Evolutionary conservation across 129 eudicot genomes (phyloP).

Genomic region (Calendula officinalis): DNA sequence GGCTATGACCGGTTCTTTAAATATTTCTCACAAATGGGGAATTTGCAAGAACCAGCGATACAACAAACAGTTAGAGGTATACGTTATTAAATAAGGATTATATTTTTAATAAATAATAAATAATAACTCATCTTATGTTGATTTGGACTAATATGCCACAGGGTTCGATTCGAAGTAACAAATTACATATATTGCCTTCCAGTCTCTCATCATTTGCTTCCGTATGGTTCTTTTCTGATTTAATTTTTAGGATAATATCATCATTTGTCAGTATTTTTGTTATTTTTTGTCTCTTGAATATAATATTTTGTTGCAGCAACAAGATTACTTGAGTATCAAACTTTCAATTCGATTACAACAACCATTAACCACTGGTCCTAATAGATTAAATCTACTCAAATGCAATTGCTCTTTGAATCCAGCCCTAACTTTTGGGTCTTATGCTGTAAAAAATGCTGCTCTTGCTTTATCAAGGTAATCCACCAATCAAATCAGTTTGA

Average conservation of each 20-base stretch:
- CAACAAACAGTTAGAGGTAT: constrained; percentile 52
- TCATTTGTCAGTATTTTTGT: not conserved
- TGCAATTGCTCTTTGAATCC: constrained; percentile 58
- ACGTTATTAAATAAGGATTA: not conserved
- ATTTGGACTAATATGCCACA: constrained; percentile 30
- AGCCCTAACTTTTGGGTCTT: constrained; percentile 33
- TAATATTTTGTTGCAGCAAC: constrained; percentile 46
- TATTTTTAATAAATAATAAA: not conserved
- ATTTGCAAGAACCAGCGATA: constrained; percentile 51
- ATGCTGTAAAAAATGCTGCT: constrained; percentile 56
- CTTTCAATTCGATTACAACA: constrained; percentile 42
- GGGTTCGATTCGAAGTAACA: constrained; percentile 44
- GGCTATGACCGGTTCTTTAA: constrained; percentile 69
- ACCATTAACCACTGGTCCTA: constrained; percentile 37
- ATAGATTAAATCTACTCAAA: constrained; percentile 34
- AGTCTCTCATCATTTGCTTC: constrained; percentile 48
- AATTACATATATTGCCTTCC: constrained; percentile 34
- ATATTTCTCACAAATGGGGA: constrained; percentile 54
- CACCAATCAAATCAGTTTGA: constrained; percentile 6
- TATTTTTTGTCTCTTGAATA: constrained; percentile 7
- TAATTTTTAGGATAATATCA: not conserved
- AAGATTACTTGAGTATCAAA: constrained; percentile 50
- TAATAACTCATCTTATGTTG: not conserved
- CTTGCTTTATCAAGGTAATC: constrained; percentile 64
- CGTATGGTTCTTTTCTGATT: constrained; percentile 43